A percentile compares a stretch with the other conserved stretches of the same genome.
Conservation (phyloP, 768 basidiomycete genomes). For the Mycena alexandri region DNA sequence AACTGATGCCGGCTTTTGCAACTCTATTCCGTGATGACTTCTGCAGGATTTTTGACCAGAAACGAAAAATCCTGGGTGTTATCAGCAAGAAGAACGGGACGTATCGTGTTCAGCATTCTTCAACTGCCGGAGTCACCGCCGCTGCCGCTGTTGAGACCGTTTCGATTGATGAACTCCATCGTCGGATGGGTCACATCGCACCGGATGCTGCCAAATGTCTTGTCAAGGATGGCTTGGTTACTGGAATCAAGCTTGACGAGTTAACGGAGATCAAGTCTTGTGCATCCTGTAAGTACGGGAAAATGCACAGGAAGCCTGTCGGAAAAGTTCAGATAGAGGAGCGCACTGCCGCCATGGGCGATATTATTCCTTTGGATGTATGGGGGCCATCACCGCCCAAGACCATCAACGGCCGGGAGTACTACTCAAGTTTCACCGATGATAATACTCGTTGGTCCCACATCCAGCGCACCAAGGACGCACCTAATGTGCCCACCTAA, state of each 20-base stretch:
- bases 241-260: constrained; percentile 44
- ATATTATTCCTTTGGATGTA: constrained; percentile 50
- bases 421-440: too few relatives aligned
- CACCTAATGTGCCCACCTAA: too few relatives aligned
- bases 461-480: too few relatives aligned
- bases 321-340: constrained; percentile 41
- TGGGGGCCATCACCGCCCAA: too few relatives aligned
- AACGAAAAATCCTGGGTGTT: constrained; percentile 18
- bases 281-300: constrained; percentile 47
- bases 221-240: constrained; percentile 43
- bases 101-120: constrained; percentile 22
- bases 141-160: constrained; percentile 26
- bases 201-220: constrained; percentile 40
- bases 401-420: too few relatives aligned
- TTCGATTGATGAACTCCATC: constrained; percentile 42
- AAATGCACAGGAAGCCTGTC: constrained; percentile 45
- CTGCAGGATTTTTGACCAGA: constrained; percentile 42
- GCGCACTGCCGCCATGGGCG: constrained; percentile 42
- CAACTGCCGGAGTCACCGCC: not conserved
- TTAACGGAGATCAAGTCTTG: constrained; percentile 42
- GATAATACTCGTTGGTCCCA: too few relatives aligned
- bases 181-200: constrained; percentile 45
- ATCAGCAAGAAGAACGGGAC: constrained; percentile 29
- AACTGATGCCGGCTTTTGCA: constrained; percentile 40
- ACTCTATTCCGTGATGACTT: constrained; percentile 41